phyloP scores from a whole-genome alignment of 106 monocot genomes.

The Dendrobium chrysotoxum region DNA sequence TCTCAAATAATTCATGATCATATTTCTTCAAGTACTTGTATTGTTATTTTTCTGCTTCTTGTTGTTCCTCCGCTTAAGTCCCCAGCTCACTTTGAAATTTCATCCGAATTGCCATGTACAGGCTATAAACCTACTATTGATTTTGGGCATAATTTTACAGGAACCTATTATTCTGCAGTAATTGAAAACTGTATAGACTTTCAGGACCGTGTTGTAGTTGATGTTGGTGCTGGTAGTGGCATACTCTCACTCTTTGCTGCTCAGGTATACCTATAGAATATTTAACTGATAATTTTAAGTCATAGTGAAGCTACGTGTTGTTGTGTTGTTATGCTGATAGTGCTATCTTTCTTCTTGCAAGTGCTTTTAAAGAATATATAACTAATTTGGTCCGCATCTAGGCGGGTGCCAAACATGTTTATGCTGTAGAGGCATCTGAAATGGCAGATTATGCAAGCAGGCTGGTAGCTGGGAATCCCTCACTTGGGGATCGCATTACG shows the following conservation, averaged over 20 bases:
- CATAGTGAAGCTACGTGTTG: background rate
- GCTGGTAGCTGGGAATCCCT: slow-evolving; percentile 83
- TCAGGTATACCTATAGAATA: slow-evolving; percentile 40
- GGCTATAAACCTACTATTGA: slow-evolving; percentile 2
- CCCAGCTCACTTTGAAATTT: background rate
- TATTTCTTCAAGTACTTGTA: background rate
- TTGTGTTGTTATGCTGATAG: background rate
- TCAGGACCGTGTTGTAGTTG: slow-evolving; percentile 87
- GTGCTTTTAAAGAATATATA: background rate
- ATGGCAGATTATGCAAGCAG: slow-evolving; percentile 93
- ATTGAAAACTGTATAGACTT: slow-evolving; percentile 83
- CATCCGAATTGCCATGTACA: background rate
- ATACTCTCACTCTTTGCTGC: slow-evolving; percentile 99
- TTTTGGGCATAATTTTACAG: slow-evolving; percentile 26
- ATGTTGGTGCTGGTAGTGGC: slow-evolving; percentile 99
- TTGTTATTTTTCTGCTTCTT: background rate
- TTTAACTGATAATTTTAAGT: background rate
- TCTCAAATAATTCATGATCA: background rate
- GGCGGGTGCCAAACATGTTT: slow-evolving; percentile 99
- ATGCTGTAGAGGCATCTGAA: slow-evolving; percentile 98
- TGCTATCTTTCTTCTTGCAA: background rate
- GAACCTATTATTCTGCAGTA: slow-evolving; percentile 95
- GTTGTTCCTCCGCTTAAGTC: background rate
- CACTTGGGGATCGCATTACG: slow-evolving; percentile 75
- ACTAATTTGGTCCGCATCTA: slow-evolving; percentile 10